Evolutionary conservation across 2,329 filamentous ascomycete species (phyloP), one percentile per base, ranked within the genome.

Genomic region (Allantophomopsis cytisporea): DNA sequence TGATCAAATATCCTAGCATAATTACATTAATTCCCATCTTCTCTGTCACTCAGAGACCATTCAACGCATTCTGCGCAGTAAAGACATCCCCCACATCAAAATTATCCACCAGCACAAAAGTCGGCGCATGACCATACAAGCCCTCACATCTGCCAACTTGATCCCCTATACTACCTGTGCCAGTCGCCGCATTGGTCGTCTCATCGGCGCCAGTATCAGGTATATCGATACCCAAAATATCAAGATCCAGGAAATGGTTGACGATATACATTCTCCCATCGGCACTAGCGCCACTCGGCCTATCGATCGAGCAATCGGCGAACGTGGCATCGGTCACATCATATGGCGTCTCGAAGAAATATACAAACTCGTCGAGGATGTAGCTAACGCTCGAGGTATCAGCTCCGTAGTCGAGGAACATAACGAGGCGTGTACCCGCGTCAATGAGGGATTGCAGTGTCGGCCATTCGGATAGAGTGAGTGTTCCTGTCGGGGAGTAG

Each of bases 261-360:
- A 76, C 70, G 18, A 76, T 53, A 21, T 73, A 65, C 53, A 77
- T 66, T 36, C 66, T 60, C 37, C 66, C 66, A 60, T 61, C 5
- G 55, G 54, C 23, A 63, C 51, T 2, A 62, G 70, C 50, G 15
- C 46, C 48, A 6, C 43, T 50, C 0, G 83, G 83, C 7, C 83
- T 69, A 52, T 82, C 68, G 3, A 83, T 65, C 10, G 62, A 61
- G 60, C 83, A 89, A 33, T 69, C 71, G 51, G 76, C 75, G 51
- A 82, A 78, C 13, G 61, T 63, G 1, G 68, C 58, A 37, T 71
- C 61, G 1, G 68, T 71, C 43, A 76, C 74, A 46, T 82, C 75
- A 58, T 71, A 88, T 1, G 71, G 66, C 35, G 81, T 89, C 55
- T 89, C 83, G 63, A 81, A 87, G 47, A 80, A 70, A 57, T 75